phyloP scores from a whole-genome alignment of 2,329 filamentous ascomycete genomes.

The Diaporthe citriasiana region DNA sequence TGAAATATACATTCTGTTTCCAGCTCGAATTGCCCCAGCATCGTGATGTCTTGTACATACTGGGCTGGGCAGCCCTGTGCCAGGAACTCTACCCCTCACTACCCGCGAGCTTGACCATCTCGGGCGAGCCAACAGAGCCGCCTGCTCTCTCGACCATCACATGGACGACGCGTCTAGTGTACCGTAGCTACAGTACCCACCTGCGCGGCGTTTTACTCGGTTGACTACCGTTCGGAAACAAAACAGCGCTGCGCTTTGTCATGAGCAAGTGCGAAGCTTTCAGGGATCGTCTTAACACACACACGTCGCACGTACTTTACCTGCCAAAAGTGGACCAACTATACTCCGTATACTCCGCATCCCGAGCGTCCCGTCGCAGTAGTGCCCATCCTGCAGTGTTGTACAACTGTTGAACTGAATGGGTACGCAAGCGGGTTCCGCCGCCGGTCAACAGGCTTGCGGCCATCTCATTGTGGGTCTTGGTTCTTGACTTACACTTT shows the following conservation, averaged over 20 bases:
- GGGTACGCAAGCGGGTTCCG: neutral
- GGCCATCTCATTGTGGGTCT: neutral
- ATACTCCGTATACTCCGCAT: slow-evolving; percentile 20
- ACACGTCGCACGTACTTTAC: neutral
- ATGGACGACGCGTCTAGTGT: slow-evolving; percentile 5
- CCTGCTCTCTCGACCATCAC: neutral
- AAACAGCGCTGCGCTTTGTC: neutral
- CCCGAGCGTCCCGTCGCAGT: slow-evolving; percentile 25
- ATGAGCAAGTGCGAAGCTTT: neutral
- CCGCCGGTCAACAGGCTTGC: neutral
- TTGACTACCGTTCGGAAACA: neutral
- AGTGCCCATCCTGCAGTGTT: neutral
- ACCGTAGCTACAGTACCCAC: neutral
- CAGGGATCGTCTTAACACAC: neutral
- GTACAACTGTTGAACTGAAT: neutral
- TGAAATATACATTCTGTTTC: neutral
- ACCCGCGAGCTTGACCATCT: slow-evolving; percentile 5
- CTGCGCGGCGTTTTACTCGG: slow-evolving; percentile 2
- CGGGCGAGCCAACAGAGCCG: neutral
- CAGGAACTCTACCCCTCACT: slow-evolving; percentile 22
- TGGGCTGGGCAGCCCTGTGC: slow-evolving; percentile 2
- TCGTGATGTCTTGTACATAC: slow-evolving; percentile 7
- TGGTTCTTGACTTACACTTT: neutral
- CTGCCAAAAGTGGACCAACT: slow-evolving; percentile 15
- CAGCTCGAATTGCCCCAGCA: neutral